A percentile compares a stretch with the other conserved stretches of the same genome.
Evolutionary conservation across 2,329 filamentous ascomycete species (phyloP).

Genomic region (Epichloe bromicola): DNA sequence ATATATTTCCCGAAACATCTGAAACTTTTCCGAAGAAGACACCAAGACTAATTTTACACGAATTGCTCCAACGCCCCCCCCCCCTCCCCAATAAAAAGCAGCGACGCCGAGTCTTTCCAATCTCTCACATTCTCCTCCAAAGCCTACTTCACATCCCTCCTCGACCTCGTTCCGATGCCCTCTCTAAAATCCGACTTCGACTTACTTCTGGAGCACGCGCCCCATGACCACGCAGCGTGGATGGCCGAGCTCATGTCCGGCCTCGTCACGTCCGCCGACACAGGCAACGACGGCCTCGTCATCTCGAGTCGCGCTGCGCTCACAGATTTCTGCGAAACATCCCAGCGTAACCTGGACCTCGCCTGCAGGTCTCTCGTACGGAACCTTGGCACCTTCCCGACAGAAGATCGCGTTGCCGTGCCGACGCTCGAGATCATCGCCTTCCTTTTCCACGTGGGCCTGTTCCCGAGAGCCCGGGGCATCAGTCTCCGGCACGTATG

Average conservation of each 20-base stretch:
- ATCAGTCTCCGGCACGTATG: slow-evolving; percentile 47
- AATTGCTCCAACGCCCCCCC: neutral
- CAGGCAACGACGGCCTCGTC: slow-evolving; percentile 64
- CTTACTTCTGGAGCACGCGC: slow-evolving; percentile 23
- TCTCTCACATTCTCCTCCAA: slow-evolving; percentile 42
- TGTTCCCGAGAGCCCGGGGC: slow-evolving; percentile 27
- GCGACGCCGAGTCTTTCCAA: slow-evolving; percentile 22
- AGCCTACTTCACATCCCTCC: slow-evolving; percentile 42
- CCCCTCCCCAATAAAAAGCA: too few species aligned
- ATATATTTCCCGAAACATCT: neutral
- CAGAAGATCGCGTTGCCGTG: slow-evolving; percentile 57
- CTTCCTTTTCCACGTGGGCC: slow-evolving; percentile 57
- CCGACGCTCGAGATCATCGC: slow-evolving; percentile 65
- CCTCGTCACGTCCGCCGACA: slow-evolving; percentile 59
- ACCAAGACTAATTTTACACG: neutral
- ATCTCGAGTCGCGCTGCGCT: slow-evolving; percentile 56
- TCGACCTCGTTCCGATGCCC: slow-evolving; percentile 30
- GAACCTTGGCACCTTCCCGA: slow-evolving; percentile 39
- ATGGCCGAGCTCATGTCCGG: slow-evolving; percentile 48
- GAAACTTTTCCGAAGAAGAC: neutral
- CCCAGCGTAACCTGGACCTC: slow-evolving; percentile 25
- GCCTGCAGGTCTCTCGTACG: slow-evolving; percentile 38
- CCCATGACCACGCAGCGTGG: slow-evolving; percentile 23
- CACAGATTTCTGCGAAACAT: slow-evolving; percentile 35
- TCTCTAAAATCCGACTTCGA: slow-evolving; percentile 21